Evolutionary conservation across 2,329 filamentous ascomycete species (phyloP), one percentile per base, ranked within the genome.

Genomic region (Aspergillus hortae): DNA sequence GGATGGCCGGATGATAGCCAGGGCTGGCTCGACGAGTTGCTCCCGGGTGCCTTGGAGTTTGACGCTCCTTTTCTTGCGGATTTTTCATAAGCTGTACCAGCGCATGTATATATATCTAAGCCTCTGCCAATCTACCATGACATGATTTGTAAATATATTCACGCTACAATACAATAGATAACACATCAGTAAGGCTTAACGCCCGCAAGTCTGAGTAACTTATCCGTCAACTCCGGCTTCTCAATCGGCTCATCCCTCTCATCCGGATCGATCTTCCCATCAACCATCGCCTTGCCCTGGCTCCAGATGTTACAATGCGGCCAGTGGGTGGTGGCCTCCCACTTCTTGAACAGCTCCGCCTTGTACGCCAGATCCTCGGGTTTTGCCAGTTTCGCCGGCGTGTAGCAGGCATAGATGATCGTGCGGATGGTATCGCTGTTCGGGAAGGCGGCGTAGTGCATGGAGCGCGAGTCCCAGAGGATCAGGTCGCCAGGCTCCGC

Each of bases 401-500:
- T 57, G 23, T 54, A 55, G 12, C 44, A 50, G 4, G 52, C 46
- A 30, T 61, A 61, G 3, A 57, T 45, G 14, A 61, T 53, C 1
- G 51, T 57, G 12, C 56, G 58, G 27, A 61, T 53, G 2, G 46
- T 30, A 5, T 61, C 50, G 32, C 49, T 54, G 25, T 53, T 49
- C 11, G 49, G 52, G n/a, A 53, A 54, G 25, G 40, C 36, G 10
- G 53, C 52, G 41, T 49, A 58, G 40, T 61, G 57, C 43, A 59
- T 56, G 5, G 47, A 19, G 14, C 59, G 55, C 15, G 55, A 58
- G n/a, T 61, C 59, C 57, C 59, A 61, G 2, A 61, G 40, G 21
- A 61, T 56, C 11, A 61, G 30, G 40, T 61, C 59, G 1, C 59
- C 59, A 1, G 57, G 55, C 6, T 58, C 55, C 2, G 57, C 57